Base-by-base conservation (phyloP, 352 stramenopile species). In the Elongisporangium undulatum region DNA sequence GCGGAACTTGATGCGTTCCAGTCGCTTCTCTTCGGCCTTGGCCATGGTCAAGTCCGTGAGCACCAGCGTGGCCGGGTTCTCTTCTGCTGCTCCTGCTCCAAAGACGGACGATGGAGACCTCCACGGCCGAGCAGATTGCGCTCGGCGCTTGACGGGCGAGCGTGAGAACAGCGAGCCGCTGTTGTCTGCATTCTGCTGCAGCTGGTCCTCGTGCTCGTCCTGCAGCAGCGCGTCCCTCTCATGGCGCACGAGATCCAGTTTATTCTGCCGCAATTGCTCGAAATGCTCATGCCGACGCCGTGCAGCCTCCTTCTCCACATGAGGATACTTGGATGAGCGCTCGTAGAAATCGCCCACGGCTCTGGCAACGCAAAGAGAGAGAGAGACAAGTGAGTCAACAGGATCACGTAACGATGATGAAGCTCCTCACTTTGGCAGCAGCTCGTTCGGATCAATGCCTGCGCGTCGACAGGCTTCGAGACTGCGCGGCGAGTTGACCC, bases 241-340 rank as follows among this genome's bases (percentile, higher is more conserved):
- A 23, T 55, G 56, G n/a, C 69, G 67, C 22, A 93, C 70, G 19
- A 66, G 69, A 17, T 86, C 74, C 4, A 93, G 57, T 51, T 89
- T 91, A n/a, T 68, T 55, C 39, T 87, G 74, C 9, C 84, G 79
- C 2, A 73, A 68, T 55, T 85, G 72, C 58, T 93, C 82, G 66
- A 89, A 91, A 57, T 81, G 84, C 59, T 89, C 69, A 23, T 84
- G 85, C 10, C 84, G 84, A 17, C 90, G 65, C 39, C 83, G 76
- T 0, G 79, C 82, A 1, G 82, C 78, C 52, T 91, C 78, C 55
- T 90, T 90, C 66, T 93, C 84, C 16, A 93, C 67, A 6, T 87
- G 60, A 1, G 78, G 75, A 56, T 81, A 85, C 66, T 87, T 89
- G 22, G 63, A 67, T 12, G 69, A 79, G 17, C 74, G 66, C 29